Evolutionary conservation across 78 protist genomes (phyloP).

Genomic region (Tieghemostelium lacteum): DNA sequence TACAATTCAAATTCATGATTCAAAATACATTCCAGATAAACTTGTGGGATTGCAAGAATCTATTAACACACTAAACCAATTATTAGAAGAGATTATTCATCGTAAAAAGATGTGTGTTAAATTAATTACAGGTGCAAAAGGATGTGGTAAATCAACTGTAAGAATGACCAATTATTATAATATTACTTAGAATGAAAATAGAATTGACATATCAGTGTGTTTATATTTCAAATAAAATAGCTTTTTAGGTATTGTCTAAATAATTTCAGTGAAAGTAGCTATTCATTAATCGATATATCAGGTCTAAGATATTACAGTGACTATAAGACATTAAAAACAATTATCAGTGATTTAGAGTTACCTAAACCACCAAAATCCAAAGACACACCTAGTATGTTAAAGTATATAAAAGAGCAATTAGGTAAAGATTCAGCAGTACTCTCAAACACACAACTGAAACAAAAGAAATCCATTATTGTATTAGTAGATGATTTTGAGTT

Average conservation of each 20-base stretch:
- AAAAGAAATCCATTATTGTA: constrained; percentile 7
- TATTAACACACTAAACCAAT: background rate
- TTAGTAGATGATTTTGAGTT: constrained; percentile 42
- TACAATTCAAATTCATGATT: no score
- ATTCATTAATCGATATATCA: constrained; percentile 2
- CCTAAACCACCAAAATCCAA: background rate
- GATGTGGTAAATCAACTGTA: constrained; percentile 60
- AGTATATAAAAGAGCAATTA: background rate
- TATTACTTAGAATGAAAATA: background rate
- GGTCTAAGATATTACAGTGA: constrained; percentile 25
- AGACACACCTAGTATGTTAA: background rate
- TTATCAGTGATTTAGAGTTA: background rate
- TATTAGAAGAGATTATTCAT: constrained; percentile 1
- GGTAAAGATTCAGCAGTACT: constrained; percentile 10
- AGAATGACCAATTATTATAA: background rate
- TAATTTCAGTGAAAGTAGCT: background rate
- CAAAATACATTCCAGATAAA: background rate
- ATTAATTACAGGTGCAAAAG: constrained; percentile 21
- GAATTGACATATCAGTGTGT: background rate
- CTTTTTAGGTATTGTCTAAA: constrained; percentile 20
- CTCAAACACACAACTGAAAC: background rate
- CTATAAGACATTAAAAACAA: constrained; percentile 4
- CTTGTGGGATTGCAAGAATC: background rate
- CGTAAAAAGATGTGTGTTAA: constrained; percentile 12
- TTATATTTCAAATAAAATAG: background rate